Percentiles rank a stretch among this genome's conserved stretches.
Evolutionary conservation across 2,329 filamentous ascomycete species (phyloP).

Genomic region (Cryoendolithus antarcticus): DNA sequence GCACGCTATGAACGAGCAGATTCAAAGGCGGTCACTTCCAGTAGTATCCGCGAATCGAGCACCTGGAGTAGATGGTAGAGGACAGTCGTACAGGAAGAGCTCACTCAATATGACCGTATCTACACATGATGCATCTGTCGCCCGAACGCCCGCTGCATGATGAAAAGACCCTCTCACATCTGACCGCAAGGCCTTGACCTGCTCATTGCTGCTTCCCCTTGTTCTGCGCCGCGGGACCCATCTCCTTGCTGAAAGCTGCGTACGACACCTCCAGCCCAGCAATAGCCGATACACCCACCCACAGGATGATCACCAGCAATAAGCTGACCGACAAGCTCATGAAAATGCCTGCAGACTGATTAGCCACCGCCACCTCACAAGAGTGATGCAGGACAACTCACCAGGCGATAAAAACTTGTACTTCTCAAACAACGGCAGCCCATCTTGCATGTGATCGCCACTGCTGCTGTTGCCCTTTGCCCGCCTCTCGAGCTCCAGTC

Average conservation of each 20-base stretch:
- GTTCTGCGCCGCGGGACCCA: conserved; percentile 75
- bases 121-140: too few relatives aligned
- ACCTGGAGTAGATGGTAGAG: too few relatives aligned
- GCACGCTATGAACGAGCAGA: too few relatives aligned
- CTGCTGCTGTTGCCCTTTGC: conserved; percentile 7
- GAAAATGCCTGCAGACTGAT: conserved; percentile 56
- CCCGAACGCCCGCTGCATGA: too few relatives aligned
- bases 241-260: conserved; percentile 92
- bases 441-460: conserved; percentile 18
- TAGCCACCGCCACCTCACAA: background rate
- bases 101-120: too few relatives aligned
- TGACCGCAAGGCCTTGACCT: too few relatives aligned
- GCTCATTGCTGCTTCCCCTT: conserved; percentile 49
- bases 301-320: conserved; percentile 63
- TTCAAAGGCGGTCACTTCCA: too few relatives aligned
- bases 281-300: conserved; percentile 64
- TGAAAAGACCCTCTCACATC: too few relatives aligned
- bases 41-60: too few relatives aligned
- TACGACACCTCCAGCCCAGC: conserved; percentile 79
- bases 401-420: conserved; percentile 91
- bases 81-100: too few relatives aligned
- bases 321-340: conserved; percentile 65
- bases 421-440: conserved; percentile 63
- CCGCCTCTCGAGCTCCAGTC: conserved; percentile 28
- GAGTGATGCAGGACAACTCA: conserved; percentile 30